Evolutionary conservation across 2,329 filamentous ascomycete genomes (phyloP).

Genomic region (Colletotrichum limetticola): DNA sequence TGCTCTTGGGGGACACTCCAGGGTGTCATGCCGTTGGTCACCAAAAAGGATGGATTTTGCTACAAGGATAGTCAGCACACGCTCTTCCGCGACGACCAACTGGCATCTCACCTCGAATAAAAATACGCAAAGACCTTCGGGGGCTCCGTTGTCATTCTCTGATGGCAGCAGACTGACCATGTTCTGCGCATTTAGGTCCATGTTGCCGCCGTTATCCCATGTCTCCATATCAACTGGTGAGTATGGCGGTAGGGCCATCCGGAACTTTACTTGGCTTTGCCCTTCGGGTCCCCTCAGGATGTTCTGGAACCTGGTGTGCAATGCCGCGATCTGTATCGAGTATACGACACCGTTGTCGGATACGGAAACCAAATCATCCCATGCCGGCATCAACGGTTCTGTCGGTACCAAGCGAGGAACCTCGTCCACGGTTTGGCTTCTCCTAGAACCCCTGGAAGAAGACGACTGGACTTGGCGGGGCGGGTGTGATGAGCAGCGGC

Average conservation of each 20-base stretch:
- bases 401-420: constrained; percentile 45
- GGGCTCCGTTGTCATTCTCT: constrained; percentile 42
- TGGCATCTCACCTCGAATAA: constrained; percentile 60
- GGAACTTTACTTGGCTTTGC: constrained; percentile 41
- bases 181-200: constrained; percentile 56
- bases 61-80: constrained; percentile 38
- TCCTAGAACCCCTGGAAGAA: constrained; percentile 42
- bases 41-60: constrained; percentile 56
- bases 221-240: constrained; percentile 50
- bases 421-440: constrained; percentile 39
- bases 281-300: constrained; percentile 43
- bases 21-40: constrained; percentile 43
- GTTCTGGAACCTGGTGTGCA: constrained; percentile 54
- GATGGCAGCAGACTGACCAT: constrained; percentile 52
- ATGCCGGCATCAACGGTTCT: constrained; percentile 59
- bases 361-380: constrained; percentile 59
- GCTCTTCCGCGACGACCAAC: not conserved
- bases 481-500: constrained; percentile 67
- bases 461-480: constrained; percentile 56
- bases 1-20: constrained; percentile 51
- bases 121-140: constrained; percentile 60
- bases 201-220: constrained; percentile 46
- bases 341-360: constrained; percentile 49
- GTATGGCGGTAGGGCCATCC: constrained; percentile 53
- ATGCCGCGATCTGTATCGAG: constrained; percentile 55